Base-by-base conservation (phyloP, 2,329 filamentous ascomycete genomes). In the Aspergillus sp. region DNA sequence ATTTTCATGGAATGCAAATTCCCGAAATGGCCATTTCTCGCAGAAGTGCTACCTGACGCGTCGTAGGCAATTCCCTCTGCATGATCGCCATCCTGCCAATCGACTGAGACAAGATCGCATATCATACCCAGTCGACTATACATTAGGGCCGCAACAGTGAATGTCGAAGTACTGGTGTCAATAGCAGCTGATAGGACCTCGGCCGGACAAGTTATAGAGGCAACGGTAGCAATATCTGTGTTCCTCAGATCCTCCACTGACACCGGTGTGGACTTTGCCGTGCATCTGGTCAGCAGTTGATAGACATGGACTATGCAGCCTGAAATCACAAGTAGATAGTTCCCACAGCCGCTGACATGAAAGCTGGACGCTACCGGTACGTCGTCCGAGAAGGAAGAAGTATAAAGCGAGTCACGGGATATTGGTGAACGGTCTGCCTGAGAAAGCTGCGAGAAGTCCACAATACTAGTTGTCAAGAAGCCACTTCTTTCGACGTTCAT, bases 81-180 rank as follows among this genome's bases (percentile, higher is more conserved):
- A 11, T n/a, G 8, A 51, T 24, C 9, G 6, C 34, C 37, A 12
- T 44, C 41, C 11, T 22, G 15, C 45, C 42, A 17, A 33, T 51
- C 12, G 15, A 45, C 37, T 15, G 59, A 46, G 5, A 58, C 49
- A 11, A 87, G 71, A 51, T 88, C 83, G 64, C 81, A 87, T 1
- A 89, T 79, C 67, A 88, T 78, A 4, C 85, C 86, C 67, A 84
- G 77, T 3, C 86, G 80, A 6, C 83, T 84, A 60, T 84, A 80
- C 47, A 89, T 75, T 8, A 89, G 73, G 30, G 83, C 80, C 15
- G 85, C 86, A 51, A 88, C 75, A 6, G 83, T 79, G 62, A 83
- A 78, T 44, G 79, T 77, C 8, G 81, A 75, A 2, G 77, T 80
- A 4, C 82, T 86, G 0, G 83, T 84, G 67, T 89, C 85, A 79